phyloP scores from a whole-genome alignment of 1,284 basidiomycete species.

The Wallemia mellicola region DNA sequence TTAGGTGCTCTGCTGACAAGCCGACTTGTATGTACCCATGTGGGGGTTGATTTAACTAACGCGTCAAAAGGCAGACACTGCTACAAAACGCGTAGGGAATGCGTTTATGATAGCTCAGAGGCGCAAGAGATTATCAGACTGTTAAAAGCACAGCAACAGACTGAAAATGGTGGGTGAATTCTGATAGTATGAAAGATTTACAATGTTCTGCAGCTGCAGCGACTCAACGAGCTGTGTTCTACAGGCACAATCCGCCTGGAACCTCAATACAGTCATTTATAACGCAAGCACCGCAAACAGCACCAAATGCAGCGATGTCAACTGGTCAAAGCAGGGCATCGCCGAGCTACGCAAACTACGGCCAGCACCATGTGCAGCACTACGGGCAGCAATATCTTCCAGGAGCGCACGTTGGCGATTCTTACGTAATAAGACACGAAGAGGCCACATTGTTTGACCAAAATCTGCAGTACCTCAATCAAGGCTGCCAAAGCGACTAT shows the following conservation, averaged over 20 bases:
- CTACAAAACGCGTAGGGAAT: neutral
- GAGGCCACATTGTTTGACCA: neutral
- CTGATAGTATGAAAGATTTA: too few relatives aligned
- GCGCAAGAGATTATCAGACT: neutral
- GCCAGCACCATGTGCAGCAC: neutral
- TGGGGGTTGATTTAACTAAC: neutral
- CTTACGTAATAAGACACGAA: neutral
- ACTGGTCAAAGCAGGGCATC: too few relatives aligned
- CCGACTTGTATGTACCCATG: neutral
- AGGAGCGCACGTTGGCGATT: neutral
- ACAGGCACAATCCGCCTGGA: neutral
- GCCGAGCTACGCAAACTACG: neutral
- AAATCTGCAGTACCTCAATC: neutral
- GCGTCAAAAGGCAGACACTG: neutral
- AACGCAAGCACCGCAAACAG: too few relatives aligned
- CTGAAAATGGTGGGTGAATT: too few relatives aligned
- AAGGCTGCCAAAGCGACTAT: neutral
- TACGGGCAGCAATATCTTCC: neutral
- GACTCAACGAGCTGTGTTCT: neutral
- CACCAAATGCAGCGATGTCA: too few relatives aligned
- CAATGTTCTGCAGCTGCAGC: too few relatives aligned
- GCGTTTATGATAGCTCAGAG: neutral
- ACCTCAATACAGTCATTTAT: too few relatives aligned
- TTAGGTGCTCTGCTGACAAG: neutral
- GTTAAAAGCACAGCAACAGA: neutral